Evolutionary conservation across 2,329 filamentous ascomycete genomes (phyloP), one percentile per base, ranked within the genome.

Genomic region (Harringtonia lauricola): DNA sequence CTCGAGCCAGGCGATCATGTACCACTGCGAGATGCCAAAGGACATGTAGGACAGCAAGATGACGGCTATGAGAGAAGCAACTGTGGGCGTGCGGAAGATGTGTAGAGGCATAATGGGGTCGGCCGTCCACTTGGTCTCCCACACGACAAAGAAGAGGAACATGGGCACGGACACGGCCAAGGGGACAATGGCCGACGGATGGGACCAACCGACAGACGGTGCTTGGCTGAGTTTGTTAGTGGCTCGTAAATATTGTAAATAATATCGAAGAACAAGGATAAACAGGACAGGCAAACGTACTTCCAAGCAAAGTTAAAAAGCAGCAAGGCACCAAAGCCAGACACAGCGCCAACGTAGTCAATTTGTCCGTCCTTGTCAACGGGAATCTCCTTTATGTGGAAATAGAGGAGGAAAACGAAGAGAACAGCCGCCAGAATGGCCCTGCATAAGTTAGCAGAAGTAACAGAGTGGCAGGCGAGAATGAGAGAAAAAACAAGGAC

Each of bases 1-100:
- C 45, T 68, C 62, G 34, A 33, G 37, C 41, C 41, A 51, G 7
- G 45, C 34, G 37, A 43, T 47, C 39, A 51, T 48, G 40, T 52
- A 52, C 50, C 50, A 52, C 21, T 51, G 44, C 8, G 19, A 44
- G 15, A 50, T 49, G 24, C 49, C 47, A n/a, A 50, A 37, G 30
- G 47, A 41, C 51, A 53, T 53, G 34, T 44, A 51, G 3, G 43
- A 43, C 29, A 53, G 45, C 28, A 53, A 47, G 28, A 47, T 43
- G 19, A 43, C 36, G n/a, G 39, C 6, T 29, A 53, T 39, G 9
- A 51, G 42, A 2, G 30, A 36, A 33, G 39, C 29, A 29, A 53
- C 51, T 4, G 49, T 48, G 1, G 46, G 51, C 9, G 39, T 15
- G 2, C 41, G 39, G 39, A 45, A 53, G 33, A 53, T 50, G 47